Evolutionary conservation across 495 filamentous ascomycete genomes (phyloP), one percentile per base, ranked within the genome.

Genomic region (Penicillium manginii): DNA sequence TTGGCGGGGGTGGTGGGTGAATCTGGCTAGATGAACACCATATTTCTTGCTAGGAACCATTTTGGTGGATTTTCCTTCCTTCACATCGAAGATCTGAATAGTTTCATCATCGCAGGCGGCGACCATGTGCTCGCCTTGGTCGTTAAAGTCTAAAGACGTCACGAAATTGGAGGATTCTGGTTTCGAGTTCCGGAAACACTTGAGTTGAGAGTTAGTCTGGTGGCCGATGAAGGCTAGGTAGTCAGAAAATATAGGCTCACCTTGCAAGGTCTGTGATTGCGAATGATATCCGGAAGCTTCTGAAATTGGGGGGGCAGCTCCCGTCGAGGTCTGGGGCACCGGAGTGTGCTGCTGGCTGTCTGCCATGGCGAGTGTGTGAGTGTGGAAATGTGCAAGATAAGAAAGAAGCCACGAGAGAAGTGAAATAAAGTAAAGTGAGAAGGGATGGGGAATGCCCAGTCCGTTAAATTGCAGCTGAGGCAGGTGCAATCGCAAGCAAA

Each of bases 141-240:
- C 92, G 74, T 98, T 93, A 65, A 97, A 98, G 76, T 98, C 93
- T 63, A 99, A 84, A 4, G 93, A 97, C 2, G 86, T 89, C 42
- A 83, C 74, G 48, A 72, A 71, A 33, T 69, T 67, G 4, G 74
- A 63, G 33, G 60, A 54, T 14, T 77, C 74, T 54, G 73, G 69
- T 64, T 81, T 80, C 5, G 73, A 64, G 15, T 66, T 53, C 55
- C 64, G 67, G 63, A 79, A 81, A 4, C 66, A 58, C 77, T 81
- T 47, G 12, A 43, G 11, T 22, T 22, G 26, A 55, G 4, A 26
- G 21, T 54, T 0, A 63, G 46, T 43, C 17, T 50, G 45, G 21
- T 12, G 10, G 10, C 0, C 21, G n/a, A n/a, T 15, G 15, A 32
- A 26, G 29, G n/a, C 37, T 22, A 14, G 17, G 39, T 19, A n/a